Percentiles rank a stretch among this genome's conserved stretches.
Conservation (phyloP, 768 basidiomycete genomes). For the Mycena sanguinolenta region DNA sequence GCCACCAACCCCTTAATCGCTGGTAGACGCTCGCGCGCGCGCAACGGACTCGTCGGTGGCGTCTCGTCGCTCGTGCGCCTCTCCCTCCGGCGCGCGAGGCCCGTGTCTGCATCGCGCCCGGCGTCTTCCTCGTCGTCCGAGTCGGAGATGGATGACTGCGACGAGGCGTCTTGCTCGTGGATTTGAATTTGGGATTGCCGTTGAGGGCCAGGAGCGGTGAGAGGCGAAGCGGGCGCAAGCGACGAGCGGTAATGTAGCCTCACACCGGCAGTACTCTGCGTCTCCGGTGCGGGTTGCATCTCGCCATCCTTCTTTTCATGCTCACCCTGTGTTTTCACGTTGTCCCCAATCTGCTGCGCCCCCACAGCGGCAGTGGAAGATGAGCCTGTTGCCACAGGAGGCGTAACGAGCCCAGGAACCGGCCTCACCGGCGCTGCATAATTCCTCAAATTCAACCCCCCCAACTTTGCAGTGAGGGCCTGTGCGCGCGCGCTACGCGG, state of each 20-base stretch:
- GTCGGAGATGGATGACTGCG: too few species aligned
- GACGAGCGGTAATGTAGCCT: constrained; percentile 36
- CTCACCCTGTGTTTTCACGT: background rate
- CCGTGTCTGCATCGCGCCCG: too few species aligned
- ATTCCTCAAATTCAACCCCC: constrained; percentile 47
- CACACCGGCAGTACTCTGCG: constrained; percentile 29
- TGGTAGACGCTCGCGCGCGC: constrained; percentile 18
- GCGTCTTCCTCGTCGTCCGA: too few species aligned
- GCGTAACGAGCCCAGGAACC: constrained; percentile 40
- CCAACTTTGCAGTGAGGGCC: constrained; percentile 38
- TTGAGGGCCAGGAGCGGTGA: too few species aligned
- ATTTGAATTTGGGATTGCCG: too few species aligned
- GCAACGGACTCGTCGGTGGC: constrained; percentile 34
- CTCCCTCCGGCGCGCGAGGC: too few species aligned
- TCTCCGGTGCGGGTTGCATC: constrained; percentile 32
- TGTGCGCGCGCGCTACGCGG: constrained; percentile 33
- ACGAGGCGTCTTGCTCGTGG: too few species aligned
- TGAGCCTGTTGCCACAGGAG: background rate
- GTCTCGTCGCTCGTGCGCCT: constrained; percentile 25
- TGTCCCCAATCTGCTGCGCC: too few species aligned
- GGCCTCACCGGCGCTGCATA: constrained; percentile 51
- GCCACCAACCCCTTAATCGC: background rate
- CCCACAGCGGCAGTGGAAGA: too few species aligned
- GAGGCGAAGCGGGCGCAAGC: too few species aligned
- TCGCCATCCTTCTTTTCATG: background rate